Conservation (phyloP, 495 filamentous ascomycete genomes). For the Mytilinidion resinicola region DNA sequence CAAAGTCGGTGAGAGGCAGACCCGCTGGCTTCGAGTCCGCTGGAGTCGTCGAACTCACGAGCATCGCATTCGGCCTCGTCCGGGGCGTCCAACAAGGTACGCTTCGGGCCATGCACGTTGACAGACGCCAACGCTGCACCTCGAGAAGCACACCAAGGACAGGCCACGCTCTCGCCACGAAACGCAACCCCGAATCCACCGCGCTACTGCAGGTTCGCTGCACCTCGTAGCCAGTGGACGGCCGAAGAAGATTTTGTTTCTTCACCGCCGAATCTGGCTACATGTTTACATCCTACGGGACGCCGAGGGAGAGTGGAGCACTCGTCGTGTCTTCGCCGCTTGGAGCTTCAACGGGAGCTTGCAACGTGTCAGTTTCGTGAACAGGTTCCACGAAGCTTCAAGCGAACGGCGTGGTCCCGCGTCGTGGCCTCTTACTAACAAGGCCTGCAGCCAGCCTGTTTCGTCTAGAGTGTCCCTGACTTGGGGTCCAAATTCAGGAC, state of each 20-base stretch:
- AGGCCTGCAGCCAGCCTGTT: too few species aligned
- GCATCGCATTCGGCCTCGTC: not conserved
- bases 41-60: not conserved
- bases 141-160: not conserved
- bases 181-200: not conserved
- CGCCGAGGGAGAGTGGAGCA: too few species aligned
- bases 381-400: too few species aligned
- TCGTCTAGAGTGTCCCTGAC: not conserved
- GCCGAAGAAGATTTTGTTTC: too few species aligned
- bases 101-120: not conserved
- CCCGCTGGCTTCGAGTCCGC: not conserved
- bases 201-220: conserved; percentile 2
- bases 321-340: too few species aligned
- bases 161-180: not conserved
- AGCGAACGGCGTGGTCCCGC: too few species aligned
- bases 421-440: too few species aligned
- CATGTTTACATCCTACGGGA: too few species aligned
- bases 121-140: not conserved
- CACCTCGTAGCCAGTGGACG: too few species aligned
- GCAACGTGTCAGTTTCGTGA: too few species aligned
- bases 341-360: too few species aligned
- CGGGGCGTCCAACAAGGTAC: not conserved
- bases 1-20: conserved; percentile 21
- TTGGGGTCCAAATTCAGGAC: conserved; percentile 1
- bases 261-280: too few species aligned